Evolutionary conservation across 2,329 filamentous ascomycete genomes (phyloP).

Genomic region (Tolypocladium nubicola): DNA sequence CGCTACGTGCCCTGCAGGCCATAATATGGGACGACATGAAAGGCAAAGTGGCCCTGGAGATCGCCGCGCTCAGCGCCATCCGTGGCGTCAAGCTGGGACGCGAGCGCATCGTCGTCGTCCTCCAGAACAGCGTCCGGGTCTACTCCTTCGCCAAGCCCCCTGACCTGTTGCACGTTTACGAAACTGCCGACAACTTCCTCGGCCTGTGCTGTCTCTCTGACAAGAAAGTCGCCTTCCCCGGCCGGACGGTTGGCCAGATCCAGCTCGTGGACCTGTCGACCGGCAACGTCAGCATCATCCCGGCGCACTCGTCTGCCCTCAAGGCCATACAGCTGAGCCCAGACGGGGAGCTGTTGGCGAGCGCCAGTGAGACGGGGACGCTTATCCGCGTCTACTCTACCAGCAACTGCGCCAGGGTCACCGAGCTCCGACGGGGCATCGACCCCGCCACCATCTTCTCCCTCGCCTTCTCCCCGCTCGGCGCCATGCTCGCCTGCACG

Average conservation of each 20-base stretch:
- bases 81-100: constrained; percentile 69
- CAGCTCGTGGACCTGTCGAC: constrained; percentile 73
- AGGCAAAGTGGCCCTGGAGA: constrained; percentile 59
- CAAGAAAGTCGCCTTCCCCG: constrained; percentile 71
- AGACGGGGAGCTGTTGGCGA: constrained; percentile 74
- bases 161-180: constrained; percentile 61
- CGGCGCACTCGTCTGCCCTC: constrained; percentile 72
- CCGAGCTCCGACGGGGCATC: constrained; percentile 78
- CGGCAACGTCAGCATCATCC: constrained; percentile 84
- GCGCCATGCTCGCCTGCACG: constrained; percentile 74
- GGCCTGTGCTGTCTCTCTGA: constrained; percentile 71
- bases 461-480: constrained; percentile 75
- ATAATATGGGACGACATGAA: constrained; percentile 89
- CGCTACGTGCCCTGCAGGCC: constrained; percentile 32
- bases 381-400: constrained; percentile 80
- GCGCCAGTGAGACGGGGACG: constrained; percentile 84
- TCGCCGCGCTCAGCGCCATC: constrained; percentile 73
- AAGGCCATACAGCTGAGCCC: constrained; percentile 69
- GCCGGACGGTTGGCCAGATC: constrained; percentile 78
- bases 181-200: constrained; percentile 75
- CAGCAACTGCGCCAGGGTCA: constrained; percentile 66
- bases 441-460: constrained; percentile 84
- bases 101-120: constrained; percentile 66
- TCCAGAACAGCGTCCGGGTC: constrained; percentile 72
- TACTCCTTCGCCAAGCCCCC: constrained; percentile 70